These are phyloP conservation scores for Leptographium lundbergii DNA, from an alignment of 2,329 filamentous ascomycete genomes.

Conservation along the genomic window DNA sequence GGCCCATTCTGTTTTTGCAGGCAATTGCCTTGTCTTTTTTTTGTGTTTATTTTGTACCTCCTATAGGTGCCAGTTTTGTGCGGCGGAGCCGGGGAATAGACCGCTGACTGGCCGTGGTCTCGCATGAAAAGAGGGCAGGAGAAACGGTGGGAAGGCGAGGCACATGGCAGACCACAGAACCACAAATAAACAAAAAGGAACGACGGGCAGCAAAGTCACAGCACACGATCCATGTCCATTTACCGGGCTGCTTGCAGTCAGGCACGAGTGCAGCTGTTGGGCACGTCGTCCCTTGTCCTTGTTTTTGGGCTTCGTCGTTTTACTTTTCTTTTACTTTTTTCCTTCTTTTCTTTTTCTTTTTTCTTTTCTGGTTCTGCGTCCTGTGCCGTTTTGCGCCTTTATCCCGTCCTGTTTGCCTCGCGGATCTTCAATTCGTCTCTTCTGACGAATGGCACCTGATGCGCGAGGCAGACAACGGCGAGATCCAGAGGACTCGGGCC, in stretches of 20 bases:
- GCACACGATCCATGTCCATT: neutral
- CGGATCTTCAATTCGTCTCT: conserved; percentile 4
- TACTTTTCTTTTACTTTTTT: neutral
- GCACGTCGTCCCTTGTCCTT: conserved; percentile 15
- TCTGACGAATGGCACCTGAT: conserved; percentile 5
- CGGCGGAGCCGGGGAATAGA: neutral
- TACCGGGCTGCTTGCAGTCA: conserved; percentile 19
- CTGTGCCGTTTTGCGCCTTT: neutral
- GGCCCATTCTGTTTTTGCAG: neutral
- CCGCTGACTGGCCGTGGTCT: neutral
- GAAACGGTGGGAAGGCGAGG: neutral
- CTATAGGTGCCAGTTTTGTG: neutral
- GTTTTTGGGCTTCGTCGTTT: neutral
- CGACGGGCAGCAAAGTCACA: neutral
- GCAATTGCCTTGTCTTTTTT: neutral
- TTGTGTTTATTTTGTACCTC: neutral
- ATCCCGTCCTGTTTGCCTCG: neutral
- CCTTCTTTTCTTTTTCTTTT: neutral
- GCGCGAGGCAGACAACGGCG: conserved; percentile 3
- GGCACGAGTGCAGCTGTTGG: conserved; percentile 35
- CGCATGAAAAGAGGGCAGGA: conserved; percentile 2
- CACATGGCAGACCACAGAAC: neutral
- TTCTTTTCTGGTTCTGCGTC: neutral
- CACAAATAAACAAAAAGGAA: neutral
- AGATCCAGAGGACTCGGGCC: neutral